A percentile compares a stretch with the other conserved stretches of the same genome.
Conservation (phyloP, 257 asterid genomes). For the Fraxinus anomala region DNA sequence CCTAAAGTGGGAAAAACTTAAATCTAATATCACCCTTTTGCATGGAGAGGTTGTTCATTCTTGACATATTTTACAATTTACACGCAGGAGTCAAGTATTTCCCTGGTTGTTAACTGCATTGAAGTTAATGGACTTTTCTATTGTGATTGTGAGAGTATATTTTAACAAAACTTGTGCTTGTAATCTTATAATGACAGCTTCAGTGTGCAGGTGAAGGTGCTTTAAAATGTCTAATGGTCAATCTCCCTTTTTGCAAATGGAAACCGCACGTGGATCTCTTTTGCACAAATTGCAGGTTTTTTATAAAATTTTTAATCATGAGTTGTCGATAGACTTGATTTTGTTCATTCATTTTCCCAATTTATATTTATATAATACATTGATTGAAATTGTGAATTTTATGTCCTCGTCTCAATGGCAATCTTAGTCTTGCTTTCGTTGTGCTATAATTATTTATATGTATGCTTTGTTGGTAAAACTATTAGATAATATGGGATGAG, state of each 20-base stretch:
- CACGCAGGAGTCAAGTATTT: neutral
- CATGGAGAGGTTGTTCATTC: neutral
- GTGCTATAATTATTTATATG: neutral
- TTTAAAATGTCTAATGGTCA: constrained; percentile 44
- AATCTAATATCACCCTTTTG: neutral
- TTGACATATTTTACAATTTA: neutral
- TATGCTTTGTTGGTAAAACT: constrained; percentile 21
- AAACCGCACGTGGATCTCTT: constrained; percentile 79
- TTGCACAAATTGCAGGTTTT: constrained; percentile 80
- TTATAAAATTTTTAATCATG: neutral
- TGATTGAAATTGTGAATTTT: neutral
- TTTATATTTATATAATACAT: neutral
- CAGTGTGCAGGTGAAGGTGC: constrained; percentile 36
- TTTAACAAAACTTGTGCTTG: neutral
- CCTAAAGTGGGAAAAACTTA: neutral
- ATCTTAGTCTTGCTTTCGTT: neutral
- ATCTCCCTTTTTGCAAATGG: constrained; percentile 48
- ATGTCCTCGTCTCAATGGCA: neutral
- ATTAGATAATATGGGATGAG: constrained; percentile 96
- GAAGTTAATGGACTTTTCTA: constrained; percentile 18
- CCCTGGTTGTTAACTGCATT: neutral
- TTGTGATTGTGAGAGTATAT: neutral
- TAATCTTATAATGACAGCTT: constrained; percentile 6
- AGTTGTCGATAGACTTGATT: neutral
- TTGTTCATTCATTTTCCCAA: neutral